These are phyloP conservation scores for Hondaea fermentalgiana DNA, from an alignment of 108 stramenopile genomes.

Conservation along the genomic window DNA sequence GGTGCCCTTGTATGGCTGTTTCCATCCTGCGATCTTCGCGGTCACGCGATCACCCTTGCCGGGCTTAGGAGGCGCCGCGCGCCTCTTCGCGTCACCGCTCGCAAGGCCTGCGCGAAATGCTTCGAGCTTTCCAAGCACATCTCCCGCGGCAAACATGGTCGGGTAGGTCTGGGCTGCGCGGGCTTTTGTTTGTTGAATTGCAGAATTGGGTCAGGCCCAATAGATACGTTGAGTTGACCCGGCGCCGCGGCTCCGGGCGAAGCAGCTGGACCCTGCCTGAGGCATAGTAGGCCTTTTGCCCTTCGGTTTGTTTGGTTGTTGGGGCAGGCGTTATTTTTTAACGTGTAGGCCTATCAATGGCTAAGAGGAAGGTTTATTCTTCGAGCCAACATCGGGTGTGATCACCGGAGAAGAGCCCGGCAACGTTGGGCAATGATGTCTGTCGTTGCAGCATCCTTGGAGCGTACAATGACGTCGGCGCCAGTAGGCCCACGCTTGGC, in stretches of 20 bases:
- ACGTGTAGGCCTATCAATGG: too few species aligned
- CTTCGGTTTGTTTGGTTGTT: too few species aligned
- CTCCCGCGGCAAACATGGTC: neutral
- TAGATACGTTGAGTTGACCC: too few species aligned
- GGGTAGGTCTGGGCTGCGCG: too few species aligned
- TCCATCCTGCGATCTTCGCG: neutral
- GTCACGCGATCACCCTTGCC: neutral
- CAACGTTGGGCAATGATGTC: neutral
- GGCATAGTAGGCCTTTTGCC: too few species aligned
- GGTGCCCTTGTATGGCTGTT: neutral
- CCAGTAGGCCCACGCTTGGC: conserved; percentile 4
- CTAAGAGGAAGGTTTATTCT: too few species aligned
- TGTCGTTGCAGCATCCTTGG: neutral
- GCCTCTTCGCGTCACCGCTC: neutral
- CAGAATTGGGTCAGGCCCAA: too few species aligned
- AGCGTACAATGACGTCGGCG: neutral
- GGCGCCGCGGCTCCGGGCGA: too few species aligned
- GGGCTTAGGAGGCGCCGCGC: neutral
- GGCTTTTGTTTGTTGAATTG: too few species aligned
- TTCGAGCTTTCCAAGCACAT: neutral
- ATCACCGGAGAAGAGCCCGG: neutral
- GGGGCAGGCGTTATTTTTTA: too few species aligned
- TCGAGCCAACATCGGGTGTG: too few species aligned
- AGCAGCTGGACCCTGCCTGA: too few species aligned
- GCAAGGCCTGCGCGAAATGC: neutral